Base-by-base conservation (phyloP, 2,329 filamentous ascomycete species). In the Dactylella cylindrospora region DNA sequence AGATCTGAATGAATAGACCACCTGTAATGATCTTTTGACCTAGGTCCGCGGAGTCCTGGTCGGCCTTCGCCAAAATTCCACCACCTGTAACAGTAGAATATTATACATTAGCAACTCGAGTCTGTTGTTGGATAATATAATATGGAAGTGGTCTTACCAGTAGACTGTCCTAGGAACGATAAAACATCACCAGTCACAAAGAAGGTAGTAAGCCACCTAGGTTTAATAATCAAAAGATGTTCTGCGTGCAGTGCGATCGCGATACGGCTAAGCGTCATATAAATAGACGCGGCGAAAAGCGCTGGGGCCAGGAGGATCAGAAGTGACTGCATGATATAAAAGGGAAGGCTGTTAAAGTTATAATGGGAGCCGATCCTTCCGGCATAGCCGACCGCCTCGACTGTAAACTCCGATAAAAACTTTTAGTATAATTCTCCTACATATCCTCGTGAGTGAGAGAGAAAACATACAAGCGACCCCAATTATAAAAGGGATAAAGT, bases 151-250 rank as follows among this genome's bases (percentile, higher is more conserved):
- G 19, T 19, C 19, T 41, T 51, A 51, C 54, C 54, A 19, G 46
- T 17, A 20, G 72, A 72, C 68, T 83, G 80, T 2, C 81, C 69
- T 2, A 76, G 25, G 67, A 83, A 79, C 1, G 76, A 78, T 4
- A 80, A 41, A 2, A 82, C 68, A 65, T 83, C 80, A 26, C 79
- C 78, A 5, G 69, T 44, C 3, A 84, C 79, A 59, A 83, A 83
- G 28, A 78, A 72, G 49, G 75, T 78, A 2, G 80, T 82, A 4
- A 82, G 69, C 74, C 76, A 77, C 5, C 59, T 72, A 1, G 72
- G 70, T 1, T 71, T 67, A 35, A 80, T 72, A 15, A 78, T 59
- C 0, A 77, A 75, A 65, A 74, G 71, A 0, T 70, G 53, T n/a
- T 74, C 71, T 2, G 74, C 77, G 15, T 76, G 45, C 17, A 66